Evolutionary conservation across 257 asterid genomes (phyloP), one percentile per base, ranked within the genome.

Genomic region (Knoxia roxburghii): DNA sequence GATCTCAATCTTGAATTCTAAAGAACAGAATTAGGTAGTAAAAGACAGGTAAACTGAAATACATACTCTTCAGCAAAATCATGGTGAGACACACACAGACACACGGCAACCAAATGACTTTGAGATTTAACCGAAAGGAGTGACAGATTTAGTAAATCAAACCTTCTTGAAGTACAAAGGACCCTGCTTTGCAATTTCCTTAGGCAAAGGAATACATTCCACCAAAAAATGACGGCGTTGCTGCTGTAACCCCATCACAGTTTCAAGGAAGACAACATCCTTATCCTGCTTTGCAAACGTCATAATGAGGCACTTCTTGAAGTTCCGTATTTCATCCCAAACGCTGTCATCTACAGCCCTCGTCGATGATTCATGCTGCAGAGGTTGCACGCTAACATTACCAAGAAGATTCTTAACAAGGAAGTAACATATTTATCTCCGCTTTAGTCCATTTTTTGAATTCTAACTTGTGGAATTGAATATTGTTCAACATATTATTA

Each of bases 151-250:
- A 2, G 41, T 64, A n/a, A 59, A 65, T 20, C 77, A 66, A 35
- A 90, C 99, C 99, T 94, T 90, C 86, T 94, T 93, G 80, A 88
- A 93, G 81, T 88, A 93, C 49, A 88, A 78, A 60, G 99, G 97
- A 35, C 90, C 99, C 83, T 90, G 95, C 78, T 87, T 88, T 8
- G 95, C 97, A 41, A 85, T 56, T 66, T 85, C 86, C 35, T 69
- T 89, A 45, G 99, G 89, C 80, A 93, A 23, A 76, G 99, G 99
- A 33, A 93, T 67, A 39, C 99, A 93, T 81, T 93, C 99, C 29
- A 93, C 84, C 85, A 93, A 67, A 69, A 96, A 93, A 79, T 93
- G 99, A 53, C 95, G 89, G 46, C 79, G 85, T 73, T 90, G 97
- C 49, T 72, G 83, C 64, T 94, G 72, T 84, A 93, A 74, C 39